Base-by-base conservation (phyloP, 805 yeast genomes). In the Kuraishia borneana region DNA sequence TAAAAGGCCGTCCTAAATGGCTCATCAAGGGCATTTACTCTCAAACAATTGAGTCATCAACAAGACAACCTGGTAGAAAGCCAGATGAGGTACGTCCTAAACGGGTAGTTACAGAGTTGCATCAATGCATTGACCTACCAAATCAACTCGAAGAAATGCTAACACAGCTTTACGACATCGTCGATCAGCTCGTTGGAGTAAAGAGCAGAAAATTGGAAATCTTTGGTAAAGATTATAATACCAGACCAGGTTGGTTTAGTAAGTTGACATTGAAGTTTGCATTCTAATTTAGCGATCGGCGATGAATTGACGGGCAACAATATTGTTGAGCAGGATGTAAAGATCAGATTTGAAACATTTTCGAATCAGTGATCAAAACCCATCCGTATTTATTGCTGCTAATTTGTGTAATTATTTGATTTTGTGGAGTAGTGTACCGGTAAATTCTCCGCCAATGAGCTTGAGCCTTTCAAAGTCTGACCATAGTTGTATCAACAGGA, bases 191-290 rank as follows among this genome's bases (percentile, higher is more conserved):
- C 28, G 95, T 79, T 3, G 96, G 96, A 0, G 62, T 62, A 3
- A 71, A 76, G 38, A 70, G 87, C 3, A 62, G 94, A 20, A 88
- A 89, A 48, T 61, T 89, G 21, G 96, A 89, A 53, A 73, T 89
- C 2, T 88, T 88, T 57, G 96, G 96, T 4, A 68, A 94, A 37
- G 81, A 77, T 42, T 89, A 83, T 47, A 88, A 89, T 47, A 65
- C 80, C 2, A 66, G 96, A 25, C 82, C 85, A 0, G 96, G 96
- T 0, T 89, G 97, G 96, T 59, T 88, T 35, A 83, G 67, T 43
- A 61, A 41, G 64, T 54, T 33, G 18, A n/a, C 20, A 7, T 26
- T n/a, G 8, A 26, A 26, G n/a, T 21, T 31, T 10, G 7, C 23
- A 21, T 7, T 7, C 10, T 7, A 21, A 10, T 10, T 10, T 21